Evolutionary conservation across 2,329 filamentous ascomycete genomes (phyloP), one percentile per base, ranked within the genome.

Genomic region (Tolypocladium endophyticum): DNA sequence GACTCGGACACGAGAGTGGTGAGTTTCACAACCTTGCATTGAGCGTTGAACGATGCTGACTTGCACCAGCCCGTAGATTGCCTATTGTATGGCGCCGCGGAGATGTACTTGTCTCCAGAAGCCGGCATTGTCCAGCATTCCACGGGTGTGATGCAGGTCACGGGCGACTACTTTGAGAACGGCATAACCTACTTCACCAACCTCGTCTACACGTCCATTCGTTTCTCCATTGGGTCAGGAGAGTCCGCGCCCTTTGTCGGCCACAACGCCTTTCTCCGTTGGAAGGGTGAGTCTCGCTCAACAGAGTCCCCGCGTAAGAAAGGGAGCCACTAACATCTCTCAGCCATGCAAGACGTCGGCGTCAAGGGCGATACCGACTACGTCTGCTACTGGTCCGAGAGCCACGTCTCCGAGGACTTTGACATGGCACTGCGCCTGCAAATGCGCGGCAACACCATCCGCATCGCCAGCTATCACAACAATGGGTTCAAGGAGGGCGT

Each of bases 131-230:
- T 90, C 60, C 87, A 90, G 69, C 88, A 87, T 72, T 81, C 82
- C 0, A 89, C 87, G 7, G 87, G 87, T 33, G 87, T 92, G 61
- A 91, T 92, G 87, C 86, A 91, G 64, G 86, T 92, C 12, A 83
- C 85, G 1, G 77, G 83, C 66, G 86, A 81, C 58, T 89, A 85
- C 73, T 92, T 92, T 65, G 89, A 92, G 72, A 87, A 87, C 57
- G 74, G 75, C 20, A 88, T 90, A 67, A 89, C 87, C 1, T 92
- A 88, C 75, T 91, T 92, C 74, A 92, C 88, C 50, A 86, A 91
- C 68, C 80, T 92, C 57, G 84, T 92, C 65, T 92, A 91, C 75
- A 86, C 83, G 0, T 83, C 86, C 39, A 91, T 91, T 66, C 79
- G 81, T 33, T 91, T 86, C 67, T 83, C 85, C 25, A 87, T 90